These are phyloP conservation scores for Plantago elongata DNA, from an alignment of 257 asterid genomes.

Conservation along the genomic window DNA sequence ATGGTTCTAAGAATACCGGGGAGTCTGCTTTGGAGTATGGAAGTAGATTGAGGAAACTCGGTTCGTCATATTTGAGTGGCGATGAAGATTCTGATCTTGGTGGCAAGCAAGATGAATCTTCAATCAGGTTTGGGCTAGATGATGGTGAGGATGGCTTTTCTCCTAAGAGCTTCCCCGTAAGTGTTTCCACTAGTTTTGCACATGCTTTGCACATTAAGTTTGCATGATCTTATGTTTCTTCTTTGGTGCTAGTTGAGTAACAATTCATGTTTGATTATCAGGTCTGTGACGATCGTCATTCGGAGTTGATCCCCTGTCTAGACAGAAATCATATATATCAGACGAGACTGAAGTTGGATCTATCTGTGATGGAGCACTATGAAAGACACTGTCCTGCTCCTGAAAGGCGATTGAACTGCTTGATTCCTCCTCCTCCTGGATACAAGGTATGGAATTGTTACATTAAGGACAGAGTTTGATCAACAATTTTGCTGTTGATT, in stretches of 20 bases:
- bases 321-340: slow-evolving; percentile 94
- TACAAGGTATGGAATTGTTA: slow-evolving; percentile 58
- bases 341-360: slow-evolving; percentile 83
- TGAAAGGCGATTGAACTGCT: slow-evolving; percentile 86
- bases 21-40: slow-evolving; percentile 90
- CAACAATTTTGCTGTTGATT: neutral
- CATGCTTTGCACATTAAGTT: no score
- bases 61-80: slow-evolving; percentile 80
- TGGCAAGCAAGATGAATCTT: slow-evolving; percentile 50
- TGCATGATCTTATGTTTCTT: slow-evolving; percentile 6
- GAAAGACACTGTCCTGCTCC: slow-evolving; percentile 95
- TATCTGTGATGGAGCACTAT: slow-evolving; percentile 96
- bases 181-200: slow-evolving; percentile 21
- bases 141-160: slow-evolving; percentile 55
- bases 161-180: slow-evolving; percentile 78
- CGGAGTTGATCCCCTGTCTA: slow-evolving; percentile 95
- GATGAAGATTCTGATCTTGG: slow-evolving; percentile 75
- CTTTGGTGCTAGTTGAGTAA: slow-evolving; percentile 6
- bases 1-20: slow-evolving; percentile 69
- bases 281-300: slow-evolving; percentile 99
- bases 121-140: slow-evolving; percentile 51
- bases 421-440: slow-evolving; percentile 96
- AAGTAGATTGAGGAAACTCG: slow-evolving; percentile 77
- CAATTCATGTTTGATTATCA: slow-evolving; percentile 22
- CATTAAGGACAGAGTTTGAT: slow-evolving; percentile 1